These are phyloP conservation scores for Coprinellus micaceus DNA, from an alignment of 768 basidiomycete species.

Conservation along the genomic window DNA sequence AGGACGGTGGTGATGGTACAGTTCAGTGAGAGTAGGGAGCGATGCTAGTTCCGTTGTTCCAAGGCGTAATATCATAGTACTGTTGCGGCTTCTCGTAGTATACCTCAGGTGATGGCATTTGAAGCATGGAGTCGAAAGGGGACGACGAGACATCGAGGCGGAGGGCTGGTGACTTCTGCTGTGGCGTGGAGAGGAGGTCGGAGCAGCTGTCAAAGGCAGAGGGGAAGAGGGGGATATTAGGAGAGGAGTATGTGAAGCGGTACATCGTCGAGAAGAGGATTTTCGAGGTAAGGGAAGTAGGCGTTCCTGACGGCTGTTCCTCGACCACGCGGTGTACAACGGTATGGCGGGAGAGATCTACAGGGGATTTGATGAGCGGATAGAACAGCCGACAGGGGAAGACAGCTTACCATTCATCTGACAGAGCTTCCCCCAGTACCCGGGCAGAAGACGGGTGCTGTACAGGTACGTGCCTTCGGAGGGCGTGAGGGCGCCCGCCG, in stretches of 20 bases:
- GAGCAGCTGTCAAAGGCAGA: constrained; percentile 6
- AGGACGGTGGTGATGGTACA: constrained; percentile 5
- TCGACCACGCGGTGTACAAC: constrained; percentile 62
- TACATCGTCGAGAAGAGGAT: constrained; percentile 57
- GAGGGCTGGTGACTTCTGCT: neutral
- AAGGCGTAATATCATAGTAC: neutral
- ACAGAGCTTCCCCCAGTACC: constrained; percentile 61
- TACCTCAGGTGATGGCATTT: constrained; percentile 1
- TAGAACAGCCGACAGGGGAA: neutral
- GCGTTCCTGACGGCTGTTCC: constrained; percentile 25
- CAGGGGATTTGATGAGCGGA: constrained; percentile 6
- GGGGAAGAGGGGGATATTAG: constrained; percentile 7
- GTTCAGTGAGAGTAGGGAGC: neutral
- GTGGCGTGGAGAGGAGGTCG: constrained; percentile 3
- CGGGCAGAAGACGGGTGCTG: constrained; percentile 57
- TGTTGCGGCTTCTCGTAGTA: constrained; percentile 2
- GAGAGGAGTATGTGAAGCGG: constrained; percentile 42
- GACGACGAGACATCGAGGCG: neutral
- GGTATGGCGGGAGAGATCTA: constrained; percentile 65
- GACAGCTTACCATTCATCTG: constrained; percentile 46
- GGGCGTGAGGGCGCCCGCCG: constrained; percentile 17
- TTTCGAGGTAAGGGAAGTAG: constrained; percentile 14
- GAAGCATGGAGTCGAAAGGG: constrained; percentile 7
- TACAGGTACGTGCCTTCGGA: constrained; percentile 45
- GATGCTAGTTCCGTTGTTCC: neutral